Percentiles rank a stretch among this genome's conserved stretches.
Conservation (phyloP, 1,139 yeast genomes). For the Debaryomyces coudertii region DNA sequence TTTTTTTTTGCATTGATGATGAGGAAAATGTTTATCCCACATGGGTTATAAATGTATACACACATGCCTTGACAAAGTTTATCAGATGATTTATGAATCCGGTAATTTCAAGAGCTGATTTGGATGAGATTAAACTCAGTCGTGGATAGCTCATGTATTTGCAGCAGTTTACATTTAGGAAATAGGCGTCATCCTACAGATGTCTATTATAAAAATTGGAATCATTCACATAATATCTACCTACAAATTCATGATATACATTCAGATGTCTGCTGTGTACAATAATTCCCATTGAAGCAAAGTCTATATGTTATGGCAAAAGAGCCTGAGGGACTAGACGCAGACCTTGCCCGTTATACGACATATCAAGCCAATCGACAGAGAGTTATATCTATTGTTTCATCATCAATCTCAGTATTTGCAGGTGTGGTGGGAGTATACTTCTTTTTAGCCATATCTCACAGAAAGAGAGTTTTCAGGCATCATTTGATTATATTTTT, state of each 20-base stretch:
- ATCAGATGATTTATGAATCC: background rate
- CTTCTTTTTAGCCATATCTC: conserved; percentile 61
- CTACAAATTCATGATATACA: background rate
- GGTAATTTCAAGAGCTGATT: background rate
- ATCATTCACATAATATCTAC: background rate
- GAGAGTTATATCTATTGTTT: conserved; percentile 22
- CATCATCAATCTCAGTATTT: conserved; percentile 60
- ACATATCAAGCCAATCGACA: conserved; percentile 4
- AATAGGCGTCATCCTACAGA: background rate
- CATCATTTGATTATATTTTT: conserved; percentile 73
- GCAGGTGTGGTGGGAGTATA: conserved; percentile 59
- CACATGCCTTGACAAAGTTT: too few species aligned
- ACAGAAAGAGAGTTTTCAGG: conserved; percentile 62
- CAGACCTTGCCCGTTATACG: conserved; percentile 11
- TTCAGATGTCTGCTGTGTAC: background rate
- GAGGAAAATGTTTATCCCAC: too few species aligned
- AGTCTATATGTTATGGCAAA: background rate
- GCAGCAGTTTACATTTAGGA: background rate
- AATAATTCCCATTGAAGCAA: background rate
- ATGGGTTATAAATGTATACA: too few species aligned
- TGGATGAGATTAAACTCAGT: background rate
- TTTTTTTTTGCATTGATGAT: too few species aligned
- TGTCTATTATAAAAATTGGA: background rate
- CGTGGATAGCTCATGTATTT: background rate
- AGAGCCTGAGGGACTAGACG: background rate